Conservation (phyloP, 345 rosid species). For the Heritiera littoralis region DNA sequence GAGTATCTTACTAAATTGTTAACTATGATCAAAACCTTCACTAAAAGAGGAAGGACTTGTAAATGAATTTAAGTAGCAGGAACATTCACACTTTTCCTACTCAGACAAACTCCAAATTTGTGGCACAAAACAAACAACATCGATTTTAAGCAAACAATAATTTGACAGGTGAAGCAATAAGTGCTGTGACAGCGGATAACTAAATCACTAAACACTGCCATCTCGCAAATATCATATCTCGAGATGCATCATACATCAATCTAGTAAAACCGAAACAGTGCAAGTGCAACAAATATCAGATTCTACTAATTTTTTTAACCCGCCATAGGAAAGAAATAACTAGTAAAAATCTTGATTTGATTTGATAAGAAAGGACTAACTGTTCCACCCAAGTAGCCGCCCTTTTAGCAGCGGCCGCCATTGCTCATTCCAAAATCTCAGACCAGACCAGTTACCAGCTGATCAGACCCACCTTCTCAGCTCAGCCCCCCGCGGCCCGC, state of each 20-base stretch:
- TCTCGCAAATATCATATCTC: neutral
- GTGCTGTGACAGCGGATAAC: neutral
- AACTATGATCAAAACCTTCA: no score
- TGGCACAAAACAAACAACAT: no score
- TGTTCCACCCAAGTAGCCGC: constrained; percentile 15
- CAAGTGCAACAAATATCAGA: no score
- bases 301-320: neutral
- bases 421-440: constrained; percentile 7
- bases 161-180: neutral
- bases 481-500: no score
- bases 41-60: no score
- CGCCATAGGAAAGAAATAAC: no score
- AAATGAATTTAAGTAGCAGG: no score
- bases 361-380: constrained; percentile 21
- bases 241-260: neutral
- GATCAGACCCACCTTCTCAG: neutral
- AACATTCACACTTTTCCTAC: no score
- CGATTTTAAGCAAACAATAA: neutral
- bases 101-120: no score
- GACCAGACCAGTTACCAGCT: neutral
- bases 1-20: no score
- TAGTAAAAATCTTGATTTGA: constrained; percentile 5
- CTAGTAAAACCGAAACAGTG: neutral
- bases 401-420: constrained; percentile 29
- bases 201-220: constrained; percentile 7